phyloP scores from a whole-genome alignment of 148 eudicot genomes.

The Persicaria maculosa region DNA sequence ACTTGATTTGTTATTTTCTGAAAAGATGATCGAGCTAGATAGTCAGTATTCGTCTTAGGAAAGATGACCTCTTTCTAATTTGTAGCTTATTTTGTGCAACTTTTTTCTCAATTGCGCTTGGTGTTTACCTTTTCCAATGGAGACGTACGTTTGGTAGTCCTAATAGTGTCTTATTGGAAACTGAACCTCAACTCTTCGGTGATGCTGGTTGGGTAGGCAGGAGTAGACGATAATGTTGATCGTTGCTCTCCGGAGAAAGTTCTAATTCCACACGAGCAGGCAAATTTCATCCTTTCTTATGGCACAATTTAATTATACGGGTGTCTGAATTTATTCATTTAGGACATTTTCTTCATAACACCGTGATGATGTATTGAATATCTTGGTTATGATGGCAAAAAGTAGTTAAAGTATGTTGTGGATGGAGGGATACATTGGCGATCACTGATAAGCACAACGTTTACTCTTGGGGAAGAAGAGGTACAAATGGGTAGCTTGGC shows the following conservation, averaged over 20 bases:
- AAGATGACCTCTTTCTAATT: too few relatives aligned
- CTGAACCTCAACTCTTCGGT: background rate
- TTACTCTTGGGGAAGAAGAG: constrained; percentile 98
- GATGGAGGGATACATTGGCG: constrained; percentile 97
- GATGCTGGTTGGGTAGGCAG: constrained; percentile 95
- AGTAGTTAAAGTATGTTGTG: constrained; percentile 81
- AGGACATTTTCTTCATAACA: too few relatives aligned
- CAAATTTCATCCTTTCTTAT: background rate
- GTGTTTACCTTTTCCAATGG: too few relatives aligned
- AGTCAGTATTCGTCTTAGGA: too few relatives aligned
- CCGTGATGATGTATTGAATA: too few relatives aligned
- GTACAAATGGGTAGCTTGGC: constrained; percentile 98
- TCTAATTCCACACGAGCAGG: constrained; percentile 75
- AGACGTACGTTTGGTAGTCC: too few relatives aligned
- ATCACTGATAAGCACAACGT: constrained; percentile 71
- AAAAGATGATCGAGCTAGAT: too few relatives aligned
- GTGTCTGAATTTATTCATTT: too few relatives aligned
- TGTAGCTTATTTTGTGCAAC: too few relatives aligned
- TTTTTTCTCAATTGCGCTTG: too few relatives aligned
- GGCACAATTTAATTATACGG: too few relatives aligned
- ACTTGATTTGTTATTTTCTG: background rate
- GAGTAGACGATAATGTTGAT: constrained; percentile 74
- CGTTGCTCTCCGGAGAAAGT: constrained; percentile 82
- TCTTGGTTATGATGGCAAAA: constrained; percentile 39
- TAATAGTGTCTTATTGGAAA: too few relatives aligned